phyloP scores from a whole-genome alignment of 768 basidiomycete species.

The Kwoniella dejecticola region DNA sequence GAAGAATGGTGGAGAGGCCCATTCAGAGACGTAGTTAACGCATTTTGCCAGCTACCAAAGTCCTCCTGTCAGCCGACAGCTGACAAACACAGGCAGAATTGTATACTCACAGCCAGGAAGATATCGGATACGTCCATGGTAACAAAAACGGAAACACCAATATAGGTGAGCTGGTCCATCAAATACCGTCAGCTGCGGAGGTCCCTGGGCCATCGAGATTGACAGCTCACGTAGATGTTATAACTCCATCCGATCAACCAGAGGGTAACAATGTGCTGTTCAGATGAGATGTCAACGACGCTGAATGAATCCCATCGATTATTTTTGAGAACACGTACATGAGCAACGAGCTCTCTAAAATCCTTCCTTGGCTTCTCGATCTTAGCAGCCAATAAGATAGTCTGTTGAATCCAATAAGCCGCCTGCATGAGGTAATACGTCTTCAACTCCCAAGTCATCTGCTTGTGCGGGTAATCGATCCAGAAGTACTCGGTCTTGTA shows the following conservation, averaged over 20 bases:
- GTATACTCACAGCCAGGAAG: constrained; percentile 71
- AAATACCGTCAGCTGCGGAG: constrained; percentile 11
- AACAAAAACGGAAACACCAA: constrained; percentile 88
- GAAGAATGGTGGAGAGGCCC: constrained; percentile 66
- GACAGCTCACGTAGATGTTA: constrained; percentile 35
- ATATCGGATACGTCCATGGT: constrained; percentile 97
- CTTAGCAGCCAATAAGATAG: constrained; percentile 74
- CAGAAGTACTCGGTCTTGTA: constrained; percentile 75
- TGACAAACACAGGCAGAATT: not conserved
- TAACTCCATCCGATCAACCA: constrained; percentile 83
- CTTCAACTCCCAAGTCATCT: constrained; percentile 82
- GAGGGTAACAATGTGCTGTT: constrained; percentile 79
- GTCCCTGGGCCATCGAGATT: constrained; percentile 59
- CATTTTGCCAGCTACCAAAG: constrained; percentile 73
- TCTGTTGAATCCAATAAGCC: constrained; percentile 92
- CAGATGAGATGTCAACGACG: not conserved
- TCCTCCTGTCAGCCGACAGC: not conserved
- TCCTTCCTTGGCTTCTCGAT: constrained; percentile 96
- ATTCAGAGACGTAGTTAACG: constrained; percentile 75
- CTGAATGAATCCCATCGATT: no score
- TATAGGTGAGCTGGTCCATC: constrained; percentile 63
- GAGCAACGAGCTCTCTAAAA: constrained; percentile 78
- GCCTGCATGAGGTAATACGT: constrained; percentile 90
- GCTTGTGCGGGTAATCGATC: constrained; percentile 87
- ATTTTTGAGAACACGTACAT: constrained; percentile 61